Base-by-base conservation (phyloP, 495 filamentous ascomycete species). In the Trypethelium eluteriae region DNA sequence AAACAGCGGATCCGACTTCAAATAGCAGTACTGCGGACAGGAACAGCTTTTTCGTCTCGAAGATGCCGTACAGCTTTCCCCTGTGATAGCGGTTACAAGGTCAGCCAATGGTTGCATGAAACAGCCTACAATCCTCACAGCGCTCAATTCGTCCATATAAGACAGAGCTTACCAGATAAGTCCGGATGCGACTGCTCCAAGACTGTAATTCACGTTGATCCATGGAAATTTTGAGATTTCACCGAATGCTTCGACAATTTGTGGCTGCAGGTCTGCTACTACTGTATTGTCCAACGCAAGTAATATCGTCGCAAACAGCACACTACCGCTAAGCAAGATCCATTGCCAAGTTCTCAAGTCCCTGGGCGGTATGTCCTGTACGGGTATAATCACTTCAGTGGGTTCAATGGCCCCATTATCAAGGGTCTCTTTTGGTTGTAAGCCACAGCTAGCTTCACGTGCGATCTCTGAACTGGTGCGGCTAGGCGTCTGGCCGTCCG, bases 11-110 rank as follows among this genome's bases (percentile, higher is more conserved):
- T 10, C 73, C 73, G 38, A 64, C 67, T 34, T 68, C 64, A 61
- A 75, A 75, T 2, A 67, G 38, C 6, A 69, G 41, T 25, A 74
- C 16, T 18, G 73, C 70, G 14, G 50, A 67, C 34, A 71, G 62
- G 62, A 65, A 71, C 18, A 74, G 35, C 68, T 67, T 68, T 39
- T 74, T 75, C 35, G 67, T 70, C 62, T 71, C 64, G 61, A 73
- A 75, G 9, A 75, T 49, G 25, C 46, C 50, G 49, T 66, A 75
- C 32, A 14, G 36, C 36, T 59, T 59, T 34, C 53, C 53, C 53
- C 53, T 59, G 32, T 59, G 14, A 36, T 10, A 36, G 14, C 34
- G 36, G 2, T 14, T 6, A 4, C 32, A 18, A 14, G 36, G 32
- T 59, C 36, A 59, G 53, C 32, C 6, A 14, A 36, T 59, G 11